Evolutionary conservation across 768 basidiomycete genomes (phyloP).

Genomic region (Lactarius deliciosus): DNA sequence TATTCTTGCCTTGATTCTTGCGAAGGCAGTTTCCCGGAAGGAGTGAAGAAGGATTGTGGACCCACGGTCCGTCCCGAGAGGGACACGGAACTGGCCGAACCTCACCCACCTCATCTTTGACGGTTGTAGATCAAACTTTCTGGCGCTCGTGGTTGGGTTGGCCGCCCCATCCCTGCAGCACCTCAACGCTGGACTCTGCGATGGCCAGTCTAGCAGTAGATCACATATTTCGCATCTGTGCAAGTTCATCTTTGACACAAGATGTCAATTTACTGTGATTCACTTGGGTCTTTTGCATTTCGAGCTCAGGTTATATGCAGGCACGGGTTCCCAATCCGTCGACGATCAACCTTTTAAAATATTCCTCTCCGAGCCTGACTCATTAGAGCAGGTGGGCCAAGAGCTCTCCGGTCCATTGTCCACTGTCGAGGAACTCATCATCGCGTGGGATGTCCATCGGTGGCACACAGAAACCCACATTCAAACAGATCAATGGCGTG

Average conservation of each 20-base stretch:
- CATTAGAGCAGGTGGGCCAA: neutral
- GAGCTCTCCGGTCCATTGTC: neutral
- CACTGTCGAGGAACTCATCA: slow-evolving; percentile 2
- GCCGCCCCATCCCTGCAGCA: slow-evolving; percentile 8
- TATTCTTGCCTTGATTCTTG: too few relatives aligned
- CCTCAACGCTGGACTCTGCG: neutral
- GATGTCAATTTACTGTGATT: neutral
- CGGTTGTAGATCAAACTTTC: neutral
- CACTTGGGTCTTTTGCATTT: neutral
- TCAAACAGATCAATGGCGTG: too few relatives aligned
- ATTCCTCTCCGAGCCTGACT: neutral
- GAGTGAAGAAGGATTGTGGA: too few relatives aligned
- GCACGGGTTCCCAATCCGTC: neutral
- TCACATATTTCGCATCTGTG: too few relatives aligned
- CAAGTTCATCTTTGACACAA: neutral
- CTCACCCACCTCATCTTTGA: neutral
- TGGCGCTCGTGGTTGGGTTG: neutral
- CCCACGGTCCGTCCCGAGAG: too few relatives aligned
- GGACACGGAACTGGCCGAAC: too few relatives aligned
- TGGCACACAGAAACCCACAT: too few relatives aligned
- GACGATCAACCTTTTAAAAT: neutral
- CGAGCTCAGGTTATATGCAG: neutral
- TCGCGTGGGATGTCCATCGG: neutral
- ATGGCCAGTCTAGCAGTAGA: too few relatives aligned
- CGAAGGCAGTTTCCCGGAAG: too few relatives aligned